Evolutionary conservation across 768 basidiomycete species (phyloP), one percentile per base, ranked within the genome.

Genomic region (Rubroboletus satanas): DNA sequence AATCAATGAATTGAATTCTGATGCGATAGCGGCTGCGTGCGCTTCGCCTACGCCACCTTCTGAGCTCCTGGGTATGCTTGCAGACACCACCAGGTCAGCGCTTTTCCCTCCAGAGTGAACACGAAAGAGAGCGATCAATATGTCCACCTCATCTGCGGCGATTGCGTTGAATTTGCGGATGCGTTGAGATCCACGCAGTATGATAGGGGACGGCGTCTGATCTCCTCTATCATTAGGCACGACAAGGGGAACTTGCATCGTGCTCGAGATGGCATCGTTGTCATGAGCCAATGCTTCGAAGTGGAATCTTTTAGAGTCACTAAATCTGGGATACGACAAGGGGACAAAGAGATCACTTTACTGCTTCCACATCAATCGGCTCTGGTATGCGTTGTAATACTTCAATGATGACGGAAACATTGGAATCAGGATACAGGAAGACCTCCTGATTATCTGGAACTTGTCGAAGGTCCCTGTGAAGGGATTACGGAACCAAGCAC

Each of bases 401-500:
- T 66, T 99, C 97, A 28, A 97, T 72, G 47, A 98, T 80, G 58
- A 95, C 79, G 65, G 88, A 93, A 61, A 84, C 75, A 46, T 78
- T 78, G 6, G 84, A 88, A 45, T 82, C 71, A 7, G 81, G 80
- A 51, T 85, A 86, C 52, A 97, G 68, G 72, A 93, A 88, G 39
- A 97, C 96, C 67, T 98, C 97, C 71, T 99, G 96, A 5, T 84
- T 93, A 67, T 98, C 89, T 14, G 97, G 95, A 12, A 99, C 77
- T 72, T 98, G 90, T 51, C 96, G 91, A 7, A 85, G 55, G 47
- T 78, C 73, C 55, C 86, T 87, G 64, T 50, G 33, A 37, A 37
- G 8, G 21, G 21, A 38, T 59, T 36, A 49, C 5, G 21, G 36
- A 17, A 39, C 21, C 45, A 37, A 29, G 26, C 4, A 47, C 21